Evolutionary conservation across 2,329 filamentous ascomycete genomes (phyloP).

Genomic region (Trichoderma asperellum): DNA sequence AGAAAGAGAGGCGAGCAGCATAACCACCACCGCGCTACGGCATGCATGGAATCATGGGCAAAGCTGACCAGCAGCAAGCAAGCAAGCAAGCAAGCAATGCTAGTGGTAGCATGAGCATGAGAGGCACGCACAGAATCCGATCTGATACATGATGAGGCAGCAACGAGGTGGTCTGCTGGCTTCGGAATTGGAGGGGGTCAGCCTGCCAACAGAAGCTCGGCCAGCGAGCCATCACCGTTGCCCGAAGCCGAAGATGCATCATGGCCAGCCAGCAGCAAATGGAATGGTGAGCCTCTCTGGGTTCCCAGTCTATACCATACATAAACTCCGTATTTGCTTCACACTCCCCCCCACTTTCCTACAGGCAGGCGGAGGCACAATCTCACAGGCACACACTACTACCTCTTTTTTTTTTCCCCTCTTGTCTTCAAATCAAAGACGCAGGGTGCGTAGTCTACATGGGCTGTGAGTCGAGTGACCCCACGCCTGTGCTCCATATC

Average conservation of each 20-base stretch:
- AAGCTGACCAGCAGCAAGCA: background rate
- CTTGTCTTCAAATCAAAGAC: background rate
- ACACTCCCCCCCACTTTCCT: background rate
- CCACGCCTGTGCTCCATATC: constrained; percentile 24
- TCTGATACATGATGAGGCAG: constrained; percentile 7
- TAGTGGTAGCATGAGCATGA: background rate
- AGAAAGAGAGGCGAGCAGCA: background rate
- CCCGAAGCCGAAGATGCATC: constrained; percentile 18
- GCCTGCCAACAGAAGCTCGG: background rate
- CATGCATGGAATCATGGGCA: constrained; percentile 19
- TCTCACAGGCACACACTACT: background rate
- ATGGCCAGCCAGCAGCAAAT: constrained; percentile 8
- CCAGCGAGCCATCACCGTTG: constrained; percentile 11
- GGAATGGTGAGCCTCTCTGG: background rate
- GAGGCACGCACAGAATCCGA: constrained; percentile 6
- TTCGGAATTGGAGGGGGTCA: constrained; percentile 10
- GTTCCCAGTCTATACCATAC: background rate
- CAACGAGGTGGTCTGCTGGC: constrained; percentile 17
- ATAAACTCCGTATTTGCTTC: background rate
- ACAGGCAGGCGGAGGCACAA: background rate
- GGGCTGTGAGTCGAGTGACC: constrained; percentile 12
- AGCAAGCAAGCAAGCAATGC: background rate
- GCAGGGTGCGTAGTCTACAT: background rate
- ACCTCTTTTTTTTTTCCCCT: background rate
- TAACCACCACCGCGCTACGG: constrained; percentile 6